Percentiles rank a stretch among this genome's conserved stretches.
Conservation (phyloP, 2,329 filamentous ascomycete genomes). For the Elsinoe batatas region DNA sequence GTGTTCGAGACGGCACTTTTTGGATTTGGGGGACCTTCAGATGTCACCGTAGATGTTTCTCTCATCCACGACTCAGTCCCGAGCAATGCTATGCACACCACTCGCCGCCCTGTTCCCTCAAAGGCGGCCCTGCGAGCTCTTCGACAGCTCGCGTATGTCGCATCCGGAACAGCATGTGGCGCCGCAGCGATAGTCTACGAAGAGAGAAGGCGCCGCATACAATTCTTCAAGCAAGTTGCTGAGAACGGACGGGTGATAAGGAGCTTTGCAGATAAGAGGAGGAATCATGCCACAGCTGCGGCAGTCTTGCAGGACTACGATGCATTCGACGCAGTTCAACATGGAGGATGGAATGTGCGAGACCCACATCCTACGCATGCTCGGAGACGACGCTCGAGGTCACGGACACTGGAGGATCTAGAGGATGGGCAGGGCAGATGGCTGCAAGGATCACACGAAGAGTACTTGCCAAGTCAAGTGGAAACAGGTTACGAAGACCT, state of each 20-base stretch:
- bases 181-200: slow-evolving; percentile 28
- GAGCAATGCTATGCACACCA: slow-evolving; percentile 23
- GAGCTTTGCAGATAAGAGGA: not conserved
- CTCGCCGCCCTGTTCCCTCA: slow-evolving; percentile 27
- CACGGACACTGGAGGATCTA: not conserved
- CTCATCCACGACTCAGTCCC: not conserved
- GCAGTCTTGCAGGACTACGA: not conserved
- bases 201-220: slow-evolving; percentile 26
- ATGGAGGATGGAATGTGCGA: slow-evolving; percentile 2
- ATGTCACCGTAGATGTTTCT: not conserved
- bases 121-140: slow-evolving; percentile 27
- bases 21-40: not conserved
- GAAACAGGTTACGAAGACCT: slow-evolving; percentile 2
- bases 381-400: not conserved
- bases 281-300: slow-evolving; percentile 8
- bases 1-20: not conserved
- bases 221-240: slow-evolving; percentile 26
- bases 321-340: slow-evolving; percentile 5
- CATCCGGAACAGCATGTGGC: slow-evolving; percentile 29
- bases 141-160: slow-evolving; percentile 31
- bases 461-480: slow-evolving; percentile 8
- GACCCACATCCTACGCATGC: slow-evolving; percentile 6
- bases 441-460: not conserved
- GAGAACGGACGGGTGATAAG: slow-evolving; percentile 23
- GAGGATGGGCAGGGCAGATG: not conserved